Conservation (phyloP, 176 grass and related monocot species). For the Carex myosuroides region DNA sequence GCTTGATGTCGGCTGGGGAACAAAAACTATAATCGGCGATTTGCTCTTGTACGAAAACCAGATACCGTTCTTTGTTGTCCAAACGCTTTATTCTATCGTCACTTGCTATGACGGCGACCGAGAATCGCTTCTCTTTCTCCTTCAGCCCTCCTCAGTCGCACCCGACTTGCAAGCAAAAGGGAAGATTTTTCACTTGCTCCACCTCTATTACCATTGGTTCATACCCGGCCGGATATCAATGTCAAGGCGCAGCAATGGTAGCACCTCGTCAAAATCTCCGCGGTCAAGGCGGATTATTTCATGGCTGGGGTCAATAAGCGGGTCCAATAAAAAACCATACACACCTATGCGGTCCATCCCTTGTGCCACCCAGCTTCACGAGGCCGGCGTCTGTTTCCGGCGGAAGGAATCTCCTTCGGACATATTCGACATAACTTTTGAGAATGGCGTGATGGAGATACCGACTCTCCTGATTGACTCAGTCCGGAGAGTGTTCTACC, state of each 20-base stretch:
- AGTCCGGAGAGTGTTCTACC: no score
- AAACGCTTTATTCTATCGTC: background rate
- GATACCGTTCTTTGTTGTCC: background rate
- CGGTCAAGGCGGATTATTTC: background rate
- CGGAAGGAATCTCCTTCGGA: slow-evolving; percentile 2
- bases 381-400: slow-evolving; percentile 9
- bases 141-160: slow-evolving; percentile 1
- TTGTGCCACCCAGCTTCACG: slow-evolving; percentile 12
- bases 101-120: background rate
- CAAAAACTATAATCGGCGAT: slow-evolving; percentile 7
- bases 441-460: no score
- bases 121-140: background rate
- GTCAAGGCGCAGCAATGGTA: background rate
- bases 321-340: background rate
- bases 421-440: background rate
- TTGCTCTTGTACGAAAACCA: slow-evolving; percentile 7
- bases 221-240: background rate
- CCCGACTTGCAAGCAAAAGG: background rate
- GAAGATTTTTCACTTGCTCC: slow-evolving; percentile 13
- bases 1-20: slow-evolving; percentile 14
- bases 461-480: no score
- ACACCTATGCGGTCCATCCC: slow-evolving; percentile 12
- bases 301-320: background rate
- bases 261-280: background rate
- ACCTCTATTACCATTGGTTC: slow-evolving; percentile 12